phyloP scores from a whole-genome alignment of 306 rosid species.

The Arachis stenosperma region DNA sequence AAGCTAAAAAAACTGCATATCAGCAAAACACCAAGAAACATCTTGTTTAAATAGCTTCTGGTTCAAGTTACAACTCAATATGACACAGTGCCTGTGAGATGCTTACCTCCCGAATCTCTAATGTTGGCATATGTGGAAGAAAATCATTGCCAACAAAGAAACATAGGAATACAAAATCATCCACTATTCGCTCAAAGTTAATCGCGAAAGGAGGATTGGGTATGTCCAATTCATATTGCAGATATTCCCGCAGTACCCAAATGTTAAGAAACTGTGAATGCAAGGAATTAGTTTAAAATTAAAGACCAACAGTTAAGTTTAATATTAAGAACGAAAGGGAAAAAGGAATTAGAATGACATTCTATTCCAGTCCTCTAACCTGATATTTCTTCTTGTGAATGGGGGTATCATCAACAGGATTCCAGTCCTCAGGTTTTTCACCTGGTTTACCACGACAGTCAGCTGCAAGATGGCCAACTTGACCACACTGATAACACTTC shows the following conservation, averaged over 20 bases:
- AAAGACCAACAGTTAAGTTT: constrained; percentile 4
- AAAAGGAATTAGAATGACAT: constrained; percentile 32
- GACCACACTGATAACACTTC: constrained; percentile 85
- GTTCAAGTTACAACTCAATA: constrained; percentile 31
- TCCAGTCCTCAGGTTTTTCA: constrained; percentile 58
- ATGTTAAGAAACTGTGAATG: constrained; percentile 74
- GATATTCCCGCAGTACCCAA: constrained; percentile 90
- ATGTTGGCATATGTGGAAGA: constrained; percentile 97
- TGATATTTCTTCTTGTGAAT: constrained; percentile 94
- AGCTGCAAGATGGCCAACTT: constrained; percentile 93
- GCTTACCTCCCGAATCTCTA: constrained; percentile 95
- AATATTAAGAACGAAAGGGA: not conserved
- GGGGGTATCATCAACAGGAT: constrained; percentile 75
- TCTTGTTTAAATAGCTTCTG: constrained; percentile 23
- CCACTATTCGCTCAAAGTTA: constrained; percentile 75
- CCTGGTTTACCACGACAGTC: constrained; percentile 80
- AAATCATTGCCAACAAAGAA: constrained; percentile 94
- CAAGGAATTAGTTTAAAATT: constrained; percentile 32
- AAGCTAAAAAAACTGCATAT: not conserved
- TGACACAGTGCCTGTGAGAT: constrained; percentile 33
- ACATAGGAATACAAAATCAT: constrained; percentile 88
- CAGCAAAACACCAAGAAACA: constrained; percentile 9
- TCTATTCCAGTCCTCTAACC: constrained; percentile 55
- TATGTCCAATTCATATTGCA: constrained; percentile 80
- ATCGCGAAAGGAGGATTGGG: constrained; percentile 76